A percentile compares a stretch with the other conserved stretches of the same genome.
Evolutionary conservation across 2,329 filamentous ascomycete species (phyloP).

Genomic region (Simplicillium sp.): DNA sequence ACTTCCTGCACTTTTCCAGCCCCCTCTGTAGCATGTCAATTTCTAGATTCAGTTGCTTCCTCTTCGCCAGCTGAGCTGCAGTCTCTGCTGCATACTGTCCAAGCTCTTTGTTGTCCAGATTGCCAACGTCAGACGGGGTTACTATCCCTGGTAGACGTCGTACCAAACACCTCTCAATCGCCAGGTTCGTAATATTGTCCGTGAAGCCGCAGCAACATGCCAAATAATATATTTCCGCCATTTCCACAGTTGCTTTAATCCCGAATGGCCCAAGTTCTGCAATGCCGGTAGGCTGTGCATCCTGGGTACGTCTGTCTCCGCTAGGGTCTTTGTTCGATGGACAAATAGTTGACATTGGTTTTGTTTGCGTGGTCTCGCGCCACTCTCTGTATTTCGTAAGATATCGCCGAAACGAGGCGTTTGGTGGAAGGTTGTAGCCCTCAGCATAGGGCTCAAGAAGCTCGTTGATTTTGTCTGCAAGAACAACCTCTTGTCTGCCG

Average conservation of each 20-base stretch:
- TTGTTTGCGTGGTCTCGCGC: no score
- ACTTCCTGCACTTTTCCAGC: slow-evolving; percentile 3
- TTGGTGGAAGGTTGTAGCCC: slow-evolving; percentile 22
- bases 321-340: no score
- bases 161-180: slow-evolving; percentile 37
- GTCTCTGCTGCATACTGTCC: slow-evolving; percentile 20
- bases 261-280: slow-evolving; percentile 25
- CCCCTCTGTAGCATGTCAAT: slow-evolving; percentile 1
- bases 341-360: no score
- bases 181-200: slow-evolving; percentile 38
- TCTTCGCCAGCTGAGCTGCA: slow-evolving; percentile 10
- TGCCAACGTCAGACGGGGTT: slow-evolving; percentile 22
- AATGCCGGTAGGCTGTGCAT: no score
- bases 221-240: slow-evolving; percentile 33
- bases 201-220: slow-evolving; percentile 25
- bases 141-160: slow-evolving; percentile 29
- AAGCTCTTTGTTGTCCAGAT: slow-evolving; percentile 21
- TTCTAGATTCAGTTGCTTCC: slow-evolving; percentile 4
- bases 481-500: slow-evolving; percentile 15
- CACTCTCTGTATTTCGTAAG: slow-evolving; percentile 2
- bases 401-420: slow-evolving; percentile 20
- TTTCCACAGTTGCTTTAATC: slow-evolving; percentile 30
- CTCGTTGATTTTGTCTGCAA: slow-evolving; percentile 27
- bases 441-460: slow-evolving; percentile 25
- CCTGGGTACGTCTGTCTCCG: no score